Evolutionary conservation across 129 eudicot species (phyloP).

Genomic region (Kitagawia praeruptora): DNA sequence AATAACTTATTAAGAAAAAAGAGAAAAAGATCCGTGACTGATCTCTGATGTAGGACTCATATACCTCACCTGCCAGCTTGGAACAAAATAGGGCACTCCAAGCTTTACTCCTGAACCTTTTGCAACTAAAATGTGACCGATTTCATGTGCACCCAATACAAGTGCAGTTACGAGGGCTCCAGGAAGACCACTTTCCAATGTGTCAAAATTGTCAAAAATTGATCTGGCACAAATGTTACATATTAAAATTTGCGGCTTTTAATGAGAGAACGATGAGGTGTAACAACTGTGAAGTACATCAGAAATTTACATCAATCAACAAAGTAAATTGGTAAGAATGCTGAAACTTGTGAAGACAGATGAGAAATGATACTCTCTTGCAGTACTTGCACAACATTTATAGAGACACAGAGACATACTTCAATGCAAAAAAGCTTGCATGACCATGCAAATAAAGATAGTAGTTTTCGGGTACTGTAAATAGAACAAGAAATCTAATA

Average conservation of each 20-base stretch:
- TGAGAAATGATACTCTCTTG: not conserved
- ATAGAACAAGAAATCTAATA: too few species aligned
- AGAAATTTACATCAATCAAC: not conserved
- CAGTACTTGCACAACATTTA: not conserved
- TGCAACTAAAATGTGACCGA: slow-evolving; percentile 76
- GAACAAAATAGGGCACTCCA: slow-evolving; percentile 80
- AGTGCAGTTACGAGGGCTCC: slow-evolving; percentile 97
- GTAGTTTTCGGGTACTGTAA: not conserved
- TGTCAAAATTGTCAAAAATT: slow-evolving; percentile 58
- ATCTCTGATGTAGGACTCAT: not conserved
- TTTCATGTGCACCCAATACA: slow-evolving; percentile 78
- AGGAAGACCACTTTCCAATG: slow-evolving; percentile 80
- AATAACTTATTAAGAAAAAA: not conserved
- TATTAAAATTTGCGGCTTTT: not conserved
- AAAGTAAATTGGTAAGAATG: not conserved
- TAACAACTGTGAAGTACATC: not conserved
- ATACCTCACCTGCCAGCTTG: slow-evolving; percentile 96
- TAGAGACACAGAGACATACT: not conserved
- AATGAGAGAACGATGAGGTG: not conserved
- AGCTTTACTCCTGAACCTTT: slow-evolving; percentile 39
- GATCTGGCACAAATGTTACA: slow-evolving; percentile 51
- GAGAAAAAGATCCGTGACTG: not conserved
- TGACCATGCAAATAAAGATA: not conserved
- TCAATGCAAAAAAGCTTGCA: not conserved
- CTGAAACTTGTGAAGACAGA: not conserved